A percentile compares a stretch with the other conserved stretches of the same genome.
phyloP scores from a whole-genome alignment of 306 rosid species.

The Cyclanthera cordifolia region DNA sequence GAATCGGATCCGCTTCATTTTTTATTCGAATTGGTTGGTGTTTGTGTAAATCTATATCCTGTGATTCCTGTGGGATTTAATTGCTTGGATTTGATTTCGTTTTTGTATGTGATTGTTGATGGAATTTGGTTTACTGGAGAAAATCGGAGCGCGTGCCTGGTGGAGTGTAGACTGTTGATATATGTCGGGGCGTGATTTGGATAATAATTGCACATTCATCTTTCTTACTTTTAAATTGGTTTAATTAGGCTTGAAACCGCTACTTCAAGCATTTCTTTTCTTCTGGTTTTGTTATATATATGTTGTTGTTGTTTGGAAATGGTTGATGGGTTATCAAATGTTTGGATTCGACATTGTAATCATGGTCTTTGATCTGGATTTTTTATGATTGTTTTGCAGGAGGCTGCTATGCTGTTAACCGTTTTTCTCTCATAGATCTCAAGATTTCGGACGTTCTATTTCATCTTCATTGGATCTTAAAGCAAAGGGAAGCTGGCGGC shows the following conservation, averaged over 20 bases:
- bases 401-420: constrained; percentile 31
- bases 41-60: constrained; percentile 16
- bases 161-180: background rate
- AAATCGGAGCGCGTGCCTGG: background rate
- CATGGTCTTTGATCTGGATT: constrained; percentile 21
- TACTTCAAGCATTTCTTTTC: background rate
- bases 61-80: background rate
- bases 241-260: background rate
- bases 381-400: constrained; percentile 27
- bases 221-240: background rate
- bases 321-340: constrained; percentile 4
- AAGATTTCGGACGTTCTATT: constrained; percentile 28
- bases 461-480: constrained; percentile 21
- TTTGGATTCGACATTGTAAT: constrained; percentile 9
- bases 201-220: background rate
- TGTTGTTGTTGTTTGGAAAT: background rate
- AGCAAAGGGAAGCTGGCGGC: constrained; percentile 63
- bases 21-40: constrained; percentile 6
- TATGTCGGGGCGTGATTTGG: background rate
- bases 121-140: background rate
- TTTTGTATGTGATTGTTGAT: background rate
- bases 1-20: constrained; percentile 33
- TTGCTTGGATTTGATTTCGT: constrained; percentile 16
- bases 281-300: background rate
- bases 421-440: constrained; percentile 51